A percentile compares a stretch with the other conserved stretches of the same genome.
Conservation (phyloP, 257 asterid species). For the Przewalskia tangutica region DNA sequence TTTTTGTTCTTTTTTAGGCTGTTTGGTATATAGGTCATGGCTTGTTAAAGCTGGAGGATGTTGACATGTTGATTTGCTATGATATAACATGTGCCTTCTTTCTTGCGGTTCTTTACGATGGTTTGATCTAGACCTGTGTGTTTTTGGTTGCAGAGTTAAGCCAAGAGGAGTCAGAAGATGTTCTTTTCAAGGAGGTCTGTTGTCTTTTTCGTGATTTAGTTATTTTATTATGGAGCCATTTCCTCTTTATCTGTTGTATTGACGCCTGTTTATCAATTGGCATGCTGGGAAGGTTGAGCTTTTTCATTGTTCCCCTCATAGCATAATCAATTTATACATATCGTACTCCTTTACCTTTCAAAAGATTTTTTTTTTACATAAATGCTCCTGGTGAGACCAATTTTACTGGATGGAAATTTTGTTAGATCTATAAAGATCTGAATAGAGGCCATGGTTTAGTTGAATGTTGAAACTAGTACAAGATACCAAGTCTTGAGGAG, state of each 20-base stretch:
- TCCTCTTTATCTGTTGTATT: neutral
- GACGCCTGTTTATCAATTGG: neutral
- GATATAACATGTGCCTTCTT: neutral
- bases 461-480: neutral
- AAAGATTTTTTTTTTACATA: neutral
- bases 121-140: neutral
- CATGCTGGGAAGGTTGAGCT: neutral
- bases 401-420: neutral
- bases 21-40: neutral
- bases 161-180: slow-evolving; percentile 84
- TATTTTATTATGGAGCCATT: neutral
- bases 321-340: neutral
- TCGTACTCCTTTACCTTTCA: neutral
- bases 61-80: neutral
- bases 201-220: slow-evolving; percentile 1
- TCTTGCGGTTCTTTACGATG: neutral
- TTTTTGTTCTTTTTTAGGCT: neutral
- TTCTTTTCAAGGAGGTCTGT: slow-evolving; percentile 82
- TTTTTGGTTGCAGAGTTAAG: slow-evolving; percentile 64
- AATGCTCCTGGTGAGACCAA: neutral
- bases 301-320: neutral
- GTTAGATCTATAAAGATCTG: neutral
- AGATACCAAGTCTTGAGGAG: neutral
- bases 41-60: neutral
- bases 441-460: neutral